Conservation (phyloP, 1,139 yeast genomes). For the Blastobotrys proliferans region DNA sequence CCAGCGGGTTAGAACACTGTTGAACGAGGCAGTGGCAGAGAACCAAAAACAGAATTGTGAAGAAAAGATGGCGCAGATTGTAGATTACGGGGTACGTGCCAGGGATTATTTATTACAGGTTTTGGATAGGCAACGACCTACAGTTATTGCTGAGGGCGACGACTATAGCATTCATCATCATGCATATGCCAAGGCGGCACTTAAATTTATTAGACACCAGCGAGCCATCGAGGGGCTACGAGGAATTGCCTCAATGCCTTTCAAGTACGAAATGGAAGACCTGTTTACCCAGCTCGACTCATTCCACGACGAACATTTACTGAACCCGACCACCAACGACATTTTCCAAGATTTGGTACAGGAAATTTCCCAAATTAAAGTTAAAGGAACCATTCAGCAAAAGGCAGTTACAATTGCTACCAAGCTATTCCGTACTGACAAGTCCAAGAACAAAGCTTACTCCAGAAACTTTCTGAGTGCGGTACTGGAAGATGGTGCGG, state of each 20-base stretch:
- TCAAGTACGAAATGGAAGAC: conserved; percentile 6
- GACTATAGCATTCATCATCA: not conserved
- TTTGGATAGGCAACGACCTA: conserved; percentile 8
- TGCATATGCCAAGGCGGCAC: conserved; percentile 9
- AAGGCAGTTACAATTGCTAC: conserved; percentile 7
- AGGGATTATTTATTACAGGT: conserved; percentile 11
- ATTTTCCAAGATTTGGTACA: conserved; percentile 10
- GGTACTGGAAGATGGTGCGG: conserved; percentile 13
- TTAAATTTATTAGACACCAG: conserved; percentile 12
- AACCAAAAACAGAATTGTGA: not conserved
- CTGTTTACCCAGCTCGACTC: conserved; percentile 13
- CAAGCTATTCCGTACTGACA: conserved; percentile 5
- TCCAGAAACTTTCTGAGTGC: conserved; percentile 8
- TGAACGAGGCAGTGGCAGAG: conserved; percentile 3
- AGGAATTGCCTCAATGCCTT: conserved; percentile 9
- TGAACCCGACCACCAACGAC: conserved; percentile 14
- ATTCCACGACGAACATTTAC: conserved; percentile 11
- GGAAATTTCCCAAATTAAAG: not conserved
- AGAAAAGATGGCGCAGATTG: conserved; percentile 5
- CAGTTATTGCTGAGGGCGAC: conserved; percentile 1
- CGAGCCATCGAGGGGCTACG: conserved; percentile 8
- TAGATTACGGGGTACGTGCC: conserved; percentile 9
- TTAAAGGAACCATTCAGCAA: conserved; percentile 3
- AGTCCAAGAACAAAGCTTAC: conserved; percentile 1
- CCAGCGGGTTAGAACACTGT: conserved; percentile 6